phyloP scores from a whole-genome alignment of 2,329 filamentous ascomycete species.

The Grosmannia clavigera region DNA sequence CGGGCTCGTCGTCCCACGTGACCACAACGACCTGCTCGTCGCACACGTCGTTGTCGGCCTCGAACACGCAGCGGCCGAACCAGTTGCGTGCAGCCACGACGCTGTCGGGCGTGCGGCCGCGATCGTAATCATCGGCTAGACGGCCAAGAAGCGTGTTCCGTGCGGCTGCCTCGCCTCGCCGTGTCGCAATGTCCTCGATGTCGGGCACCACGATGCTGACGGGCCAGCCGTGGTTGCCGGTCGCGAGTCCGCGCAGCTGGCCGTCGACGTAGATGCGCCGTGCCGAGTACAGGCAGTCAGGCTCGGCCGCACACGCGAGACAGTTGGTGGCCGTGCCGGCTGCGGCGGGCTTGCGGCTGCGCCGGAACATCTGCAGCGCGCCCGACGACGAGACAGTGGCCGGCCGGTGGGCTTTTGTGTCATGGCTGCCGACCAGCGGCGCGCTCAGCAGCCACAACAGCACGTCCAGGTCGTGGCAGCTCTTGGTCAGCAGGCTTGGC shows the following conservation, averaged over 20 bases:
- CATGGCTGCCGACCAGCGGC: slow-evolving; percentile 24
- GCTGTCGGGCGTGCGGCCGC: slow-evolving; percentile 29
- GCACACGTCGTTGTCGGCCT: slow-evolving; percentile 83
- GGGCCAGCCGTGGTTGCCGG: slow-evolving; percentile 65
- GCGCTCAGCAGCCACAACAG: slow-evolving; percentile 83
- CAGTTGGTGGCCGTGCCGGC: slow-evolving; percentile 80
- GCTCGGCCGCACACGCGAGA: slow-evolving; percentile 62
- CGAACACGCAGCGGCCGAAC: slow-evolving; percentile 95
- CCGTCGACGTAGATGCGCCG: slow-evolving; percentile 61
- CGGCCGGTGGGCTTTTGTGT: slow-evolving; percentile 49
- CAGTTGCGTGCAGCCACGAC: slow-evolving; percentile 47
- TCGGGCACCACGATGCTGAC: slow-evolving; percentile 83
- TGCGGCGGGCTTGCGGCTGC: slow-evolving; percentile 57
- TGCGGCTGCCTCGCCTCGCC: slow-evolving; percentile 33
- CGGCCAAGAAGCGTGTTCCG: slow-evolving; percentile 26
- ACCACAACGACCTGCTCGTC: slow-evolving; percentile 89
- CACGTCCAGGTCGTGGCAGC: slow-evolving; percentile 91
- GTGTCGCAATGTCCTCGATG: slow-evolving; percentile 61
- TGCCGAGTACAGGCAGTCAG: slow-evolving; percentile 72
- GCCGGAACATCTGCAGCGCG: slow-evolving; percentile 65
- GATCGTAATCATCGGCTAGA: slow-evolving; percentile 37
- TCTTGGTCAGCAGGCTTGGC: slow-evolving; percentile 82
- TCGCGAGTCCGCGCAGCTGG: slow-evolving; percentile 44
- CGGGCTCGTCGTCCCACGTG: slow-evolving; percentile 53
- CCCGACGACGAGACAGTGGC: slow-evolving; percentile 65